Base-by-base conservation (phyloP, 2,329 filamentous ascomycete species). In the Colletotrichum sp. region DNA sequence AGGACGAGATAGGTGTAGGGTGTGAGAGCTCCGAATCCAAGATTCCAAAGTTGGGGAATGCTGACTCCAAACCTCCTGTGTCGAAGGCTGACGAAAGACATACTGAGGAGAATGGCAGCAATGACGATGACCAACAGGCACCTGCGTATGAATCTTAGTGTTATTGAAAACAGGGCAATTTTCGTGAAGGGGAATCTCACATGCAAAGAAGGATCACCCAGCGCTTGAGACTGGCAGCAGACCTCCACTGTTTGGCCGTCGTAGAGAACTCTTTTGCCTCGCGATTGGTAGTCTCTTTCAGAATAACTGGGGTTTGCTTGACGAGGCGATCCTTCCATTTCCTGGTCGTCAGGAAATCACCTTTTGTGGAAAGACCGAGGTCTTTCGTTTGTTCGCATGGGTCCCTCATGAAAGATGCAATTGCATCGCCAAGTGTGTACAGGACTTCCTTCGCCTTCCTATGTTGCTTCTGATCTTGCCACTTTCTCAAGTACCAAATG, bases 1-100 rank as follows among this genome's bases (percentile, higher is more conserved):
- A 81, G 59, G 16, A 80, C 78, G 2, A 83, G 75, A 68, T 81
- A 83, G 0, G 81, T 82, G 39, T 79, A 81, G 9, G 78, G 79
- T 8, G 72, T 81, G 55, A 83, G 68, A 4, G 77, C 49, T 12
- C 82, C 81, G 62, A 84, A 84, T 6, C 83, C 83, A 16, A 84
- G 76, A 1, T 77, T 55, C 73, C 77, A 81, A n/a, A 83, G 79
- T 18, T 69, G 71, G 10, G 77, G 36, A 4, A 84, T 66, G 3
- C 68, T 79, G 2, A 77, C 69, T 1, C 69, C 60, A 18, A 81
- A 78, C 0, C 73, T 36, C 7, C 80, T 79, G 21, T 69, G 66
- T 12, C 60, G 74, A 0, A 81, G 78, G 2, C 75, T 78, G 15
- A 34, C 44, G 30, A 78, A 70, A 5, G 78, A 76, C 3, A 72